These are phyloP conservation scores for Fusarium chaquense DNA, from an alignment of 2,329 filamentous ascomycete genomes.

Conservation along the genomic window DNA sequence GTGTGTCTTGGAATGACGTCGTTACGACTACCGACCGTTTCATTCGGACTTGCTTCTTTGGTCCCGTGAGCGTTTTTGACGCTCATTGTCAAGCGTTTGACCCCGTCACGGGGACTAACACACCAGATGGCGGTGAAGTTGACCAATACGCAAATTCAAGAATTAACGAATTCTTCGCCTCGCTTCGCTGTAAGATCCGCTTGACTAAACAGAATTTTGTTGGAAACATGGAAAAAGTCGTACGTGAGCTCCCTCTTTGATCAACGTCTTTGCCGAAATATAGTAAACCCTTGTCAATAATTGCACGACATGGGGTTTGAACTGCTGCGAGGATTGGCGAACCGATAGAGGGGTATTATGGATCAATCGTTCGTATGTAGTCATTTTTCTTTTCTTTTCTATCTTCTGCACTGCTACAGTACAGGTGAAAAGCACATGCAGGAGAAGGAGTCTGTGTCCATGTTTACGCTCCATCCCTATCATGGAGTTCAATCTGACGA, in stretches of 20 bases:
- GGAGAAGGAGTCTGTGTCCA: conserved; percentile 25
- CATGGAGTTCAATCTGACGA: conserved; percentile 34
- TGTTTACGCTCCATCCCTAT: not conserved
- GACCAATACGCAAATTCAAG: conserved; percentile 22
- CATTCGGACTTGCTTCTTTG: conserved; percentile 21
- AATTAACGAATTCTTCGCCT: conserved; percentile 2
- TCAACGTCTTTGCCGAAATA: conserved; percentile 29
- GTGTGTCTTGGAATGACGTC: conserved; percentile 38
- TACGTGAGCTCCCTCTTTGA: conserved; percentile 14
- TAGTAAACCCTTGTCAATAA: conserved; percentile 41
- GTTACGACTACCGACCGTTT: conserved; percentile 35
- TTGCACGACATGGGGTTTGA: conserved; percentile 17
- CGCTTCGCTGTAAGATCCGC: conserved; percentile 4
- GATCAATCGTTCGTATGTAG: conserved; percentile 27
- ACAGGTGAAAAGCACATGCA: conserved; percentile 28
- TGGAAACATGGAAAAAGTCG: not conserved
- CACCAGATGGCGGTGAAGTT: conserved; percentile 34
- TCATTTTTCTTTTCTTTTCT: not conserved
- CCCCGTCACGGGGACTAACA: conserved; percentile 30
- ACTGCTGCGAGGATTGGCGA: conserved; percentile 43
- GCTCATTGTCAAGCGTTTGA: not conserved
- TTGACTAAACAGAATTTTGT: conserved; percentile 24
- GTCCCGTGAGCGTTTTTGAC: conserved; percentile 36
- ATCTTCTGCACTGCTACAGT: not conserved
- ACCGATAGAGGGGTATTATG: conserved; percentile 38